Evolutionary conservation across 352 stramenopile genomes (phyloP), one percentile per base, ranked within the genome.

Genomic region (Globisporangium heterothallicum): DNA sequence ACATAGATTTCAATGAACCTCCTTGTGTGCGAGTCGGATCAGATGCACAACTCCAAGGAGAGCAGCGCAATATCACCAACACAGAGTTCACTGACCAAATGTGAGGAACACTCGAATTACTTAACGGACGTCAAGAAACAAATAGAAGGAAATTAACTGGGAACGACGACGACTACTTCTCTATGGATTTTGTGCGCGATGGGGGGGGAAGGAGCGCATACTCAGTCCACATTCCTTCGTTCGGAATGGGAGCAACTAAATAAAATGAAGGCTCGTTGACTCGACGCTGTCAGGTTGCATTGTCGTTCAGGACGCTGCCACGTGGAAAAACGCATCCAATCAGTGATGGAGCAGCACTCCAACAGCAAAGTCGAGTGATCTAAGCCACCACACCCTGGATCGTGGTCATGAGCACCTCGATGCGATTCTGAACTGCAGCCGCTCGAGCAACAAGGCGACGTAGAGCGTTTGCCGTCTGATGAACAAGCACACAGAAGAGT

Each of bases 381-480:
- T 42, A 59, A 64, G 61, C 46, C 16, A 44, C 38, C 32, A 36
- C 52, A n/a, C 56, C 36, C 60, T 64, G 61, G 14, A 65, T 53
- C 32, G 22, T 42, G 12, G 56, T 32, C 41, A 78, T 67, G 26
- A 88, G 57, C 22, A 40, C 25, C 16, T 74, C 63, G 51, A 88
- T 88, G 21, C 66, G 70, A 16, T 59, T 74, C 50, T 88, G 77
- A 41, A 81, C 68, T 26, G 43, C 44, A 42, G 61, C 71, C 5
- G 77, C 66, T 38, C 72, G 67, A 40, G 70, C 66, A 25, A 88
- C 77, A 24, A 88, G 59, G 25, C 71, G 66, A 42, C 72, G 77
- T 42, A 82, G 63, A 14, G 72, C 66, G 40, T 70, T 60, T 14
- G 69, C 50, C 38, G 70, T 68, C 49, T 79, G 22, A 14, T 6